Conservation (phyloP, 2,329 filamentous ascomycete species). For the Trichoderma sp. region DNA sequence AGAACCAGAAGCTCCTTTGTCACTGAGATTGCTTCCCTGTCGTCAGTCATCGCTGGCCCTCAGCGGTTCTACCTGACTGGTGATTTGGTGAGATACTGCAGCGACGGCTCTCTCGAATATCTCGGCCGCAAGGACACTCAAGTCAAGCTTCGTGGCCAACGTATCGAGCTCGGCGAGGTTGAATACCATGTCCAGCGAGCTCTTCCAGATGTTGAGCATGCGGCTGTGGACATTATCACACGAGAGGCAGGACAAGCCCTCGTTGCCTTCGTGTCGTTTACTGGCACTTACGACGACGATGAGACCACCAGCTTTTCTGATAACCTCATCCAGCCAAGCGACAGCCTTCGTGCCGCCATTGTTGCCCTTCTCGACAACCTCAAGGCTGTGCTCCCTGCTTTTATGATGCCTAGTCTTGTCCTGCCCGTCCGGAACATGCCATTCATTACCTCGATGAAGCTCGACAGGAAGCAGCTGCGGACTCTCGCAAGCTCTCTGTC, state of each 20-base stretch:
- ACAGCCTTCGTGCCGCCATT: background rate
- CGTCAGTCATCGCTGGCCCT: slow-evolving; percentile 39
- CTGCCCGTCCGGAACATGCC: slow-evolving; percentile 31
- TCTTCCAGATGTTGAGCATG: background rate
- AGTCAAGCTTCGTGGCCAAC: background rate
- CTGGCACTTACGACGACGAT: background rate
- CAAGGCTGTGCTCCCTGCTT: slow-evolving; percentile 26
- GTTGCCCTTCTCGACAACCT: slow-evolving; percentile 13
- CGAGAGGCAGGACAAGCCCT: slow-evolving; percentile 4
- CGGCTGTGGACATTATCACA: background rate
- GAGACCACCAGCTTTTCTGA: slow-evolving; percentile 6
- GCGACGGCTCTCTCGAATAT: background rate
- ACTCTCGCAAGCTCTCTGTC: slow-evolving; percentile 14
- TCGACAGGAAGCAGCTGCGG: slow-evolving; percentile 27
- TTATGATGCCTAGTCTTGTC: slow-evolving; percentile 32
- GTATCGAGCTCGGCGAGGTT: background rate
- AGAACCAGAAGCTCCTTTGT: slow-evolving; percentile 33
- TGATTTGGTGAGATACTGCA: background rate
- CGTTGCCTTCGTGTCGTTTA: slow-evolving; percentile 22
- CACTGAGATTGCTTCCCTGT: slow-evolving; percentile 42
- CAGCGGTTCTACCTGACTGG: background rate
- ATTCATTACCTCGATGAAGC: slow-evolving; percentile 29
- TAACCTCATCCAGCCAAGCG: background rate
- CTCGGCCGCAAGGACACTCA: background rate
- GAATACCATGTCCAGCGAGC: background rate